Percentiles rank a stretch among this genome's conserved stretches.
Evolutionary conservation across 768 basidiomycete species (phyloP).

Genomic region (Steccherinum ochraceum): DNA sequence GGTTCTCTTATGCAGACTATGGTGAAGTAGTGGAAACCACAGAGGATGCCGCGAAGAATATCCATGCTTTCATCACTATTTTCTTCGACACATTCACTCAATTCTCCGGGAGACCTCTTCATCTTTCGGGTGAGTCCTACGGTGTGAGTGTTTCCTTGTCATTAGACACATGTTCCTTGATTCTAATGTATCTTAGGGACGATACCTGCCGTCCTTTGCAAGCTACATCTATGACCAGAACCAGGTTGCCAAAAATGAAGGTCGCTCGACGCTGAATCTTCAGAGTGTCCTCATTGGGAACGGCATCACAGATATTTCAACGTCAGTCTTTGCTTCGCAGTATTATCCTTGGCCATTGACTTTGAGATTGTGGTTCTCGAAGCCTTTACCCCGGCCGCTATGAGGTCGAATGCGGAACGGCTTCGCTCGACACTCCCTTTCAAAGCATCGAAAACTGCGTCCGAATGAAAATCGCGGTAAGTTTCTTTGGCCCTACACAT

Average conservation of each 20-base stretch:
- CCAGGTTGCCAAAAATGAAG: slow-evolving; percentile 39
- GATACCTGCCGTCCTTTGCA: slow-evolving; percentile 71
- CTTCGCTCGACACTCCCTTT: slow-evolving; percentile 48
- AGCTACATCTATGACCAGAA: slow-evolving; percentile 76
- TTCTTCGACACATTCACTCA: slow-evolving; percentile 77
- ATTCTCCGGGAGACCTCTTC: slow-evolving; percentile 61
- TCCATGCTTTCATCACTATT: slow-evolving; percentile 69
- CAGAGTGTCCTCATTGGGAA: slow-evolving; percentile 73
- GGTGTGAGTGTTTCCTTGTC: slow-evolving; percentile 39
- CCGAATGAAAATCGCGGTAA: slow-evolving; percentile 52
- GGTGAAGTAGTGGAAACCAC: slow-evolving; percentile 67
- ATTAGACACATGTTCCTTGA: not conserved
- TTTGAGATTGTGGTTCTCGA: not conserved
- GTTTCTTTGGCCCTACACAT: slow-evolving; percentile 18
- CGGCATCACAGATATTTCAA: slow-evolving; percentile 52
- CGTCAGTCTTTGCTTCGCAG: slow-evolving; percentile 24
- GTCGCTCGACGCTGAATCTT: slow-evolving; percentile 53
- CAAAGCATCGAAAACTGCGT: slow-evolving; percentile 39
- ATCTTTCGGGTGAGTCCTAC: slow-evolving; percentile 70
- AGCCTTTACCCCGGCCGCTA: slow-evolving; percentile 38
- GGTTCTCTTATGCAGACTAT: slow-evolving; percentile 66
- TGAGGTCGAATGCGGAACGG: slow-evolving; percentile 43
- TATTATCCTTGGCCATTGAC: not conserved
- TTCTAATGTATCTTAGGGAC: slow-evolving; percentile 36
- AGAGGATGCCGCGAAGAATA: slow-evolving; percentile 73